Conservation (phyloP, 768 basidiomycete species). For the Amyloporia xantha region DNA sequence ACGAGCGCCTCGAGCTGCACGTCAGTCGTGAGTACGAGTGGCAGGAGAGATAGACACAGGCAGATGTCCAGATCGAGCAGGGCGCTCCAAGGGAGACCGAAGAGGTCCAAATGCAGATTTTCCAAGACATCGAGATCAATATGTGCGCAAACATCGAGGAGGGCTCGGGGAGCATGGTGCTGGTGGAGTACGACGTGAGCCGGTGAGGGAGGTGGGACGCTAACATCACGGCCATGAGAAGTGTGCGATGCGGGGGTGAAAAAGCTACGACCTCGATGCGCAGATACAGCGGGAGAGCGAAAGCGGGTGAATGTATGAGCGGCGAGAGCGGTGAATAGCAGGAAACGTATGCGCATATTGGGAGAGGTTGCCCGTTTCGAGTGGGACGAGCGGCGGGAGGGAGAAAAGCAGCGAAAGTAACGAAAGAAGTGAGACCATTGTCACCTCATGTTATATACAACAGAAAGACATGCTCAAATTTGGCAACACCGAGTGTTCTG, state of each 20-base stretch:
- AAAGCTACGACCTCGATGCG: not conserved
- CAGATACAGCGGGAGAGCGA: not conserved
- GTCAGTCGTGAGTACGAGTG: not conserved
- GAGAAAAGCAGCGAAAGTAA: too few species aligned
- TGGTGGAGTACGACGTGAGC: not conserved
- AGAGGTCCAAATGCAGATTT: not conserved
- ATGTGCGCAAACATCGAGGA: conserved; percentile 1
- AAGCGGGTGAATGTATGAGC: not conserved
- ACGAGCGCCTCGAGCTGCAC: not conserved
- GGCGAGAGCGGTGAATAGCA: not conserved
- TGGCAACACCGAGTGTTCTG: too few species aligned
- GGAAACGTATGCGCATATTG: not conserved
- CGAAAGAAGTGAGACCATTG: too few species aligned
- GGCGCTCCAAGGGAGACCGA: not conserved
- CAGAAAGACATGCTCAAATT: too few species aligned
- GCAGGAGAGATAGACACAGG: not conserved
- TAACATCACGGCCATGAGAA: not conserved
- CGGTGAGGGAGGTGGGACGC: not conserved
- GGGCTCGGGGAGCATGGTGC: not conserved
- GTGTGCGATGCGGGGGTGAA: not conserved
- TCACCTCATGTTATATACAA: too few species aligned
- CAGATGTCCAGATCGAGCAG: conserved; percentile 2
- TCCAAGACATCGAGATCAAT: not conserved
- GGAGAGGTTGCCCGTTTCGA: too few species aligned
- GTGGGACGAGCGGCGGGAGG: too few species aligned